A percentile compares a stretch with the other conserved stretches of the same genome.
phyloP scores from a whole-genome alignment of 768 basidiomycete species.

The Boletus subparvulus region DNA sequence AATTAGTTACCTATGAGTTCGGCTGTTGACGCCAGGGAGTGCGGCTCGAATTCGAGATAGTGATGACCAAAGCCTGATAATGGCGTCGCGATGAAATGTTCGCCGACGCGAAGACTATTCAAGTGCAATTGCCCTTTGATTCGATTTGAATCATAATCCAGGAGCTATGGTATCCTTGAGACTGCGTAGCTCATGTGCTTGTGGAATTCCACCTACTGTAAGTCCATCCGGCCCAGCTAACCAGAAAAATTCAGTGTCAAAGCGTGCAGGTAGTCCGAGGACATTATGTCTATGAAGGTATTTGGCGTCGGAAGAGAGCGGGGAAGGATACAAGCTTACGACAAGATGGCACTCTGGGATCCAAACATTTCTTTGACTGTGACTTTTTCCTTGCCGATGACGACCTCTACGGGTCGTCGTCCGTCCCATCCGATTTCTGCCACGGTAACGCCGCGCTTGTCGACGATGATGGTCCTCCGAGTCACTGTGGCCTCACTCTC shows the following conservation, averaged over 20 bases:
- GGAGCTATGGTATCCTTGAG: slow-evolving; percentile 37
- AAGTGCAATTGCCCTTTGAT: slow-evolving; percentile 52
- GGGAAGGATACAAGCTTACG: slow-evolving; percentile 37
- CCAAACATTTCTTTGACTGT: slow-evolving; percentile 58
- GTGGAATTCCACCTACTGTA: slow-evolving; percentile 38
- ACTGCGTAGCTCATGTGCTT: not conserved
- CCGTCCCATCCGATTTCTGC: slow-evolving; percentile 56
- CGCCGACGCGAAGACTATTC: slow-evolving; percentile 46
- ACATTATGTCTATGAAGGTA: slow-evolving; percentile 46
- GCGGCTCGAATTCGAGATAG: slow-evolving; percentile 55
- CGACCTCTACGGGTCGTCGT: slow-evolving; percentile 49
- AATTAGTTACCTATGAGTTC: no score
- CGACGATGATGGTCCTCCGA: slow-evolving; percentile 45
- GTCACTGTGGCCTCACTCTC: slow-evolving; percentile 25
- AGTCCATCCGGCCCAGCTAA: slow-evolving; percentile 54
- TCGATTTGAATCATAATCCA: slow-evolving; percentile 51
- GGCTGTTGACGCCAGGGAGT: slow-evolving; percentile 46
- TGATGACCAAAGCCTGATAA: slow-evolving; percentile 54
- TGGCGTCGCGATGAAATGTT: slow-evolving; percentile 47
- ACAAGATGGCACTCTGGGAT: slow-evolving; percentile 50
- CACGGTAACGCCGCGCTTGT: slow-evolving; percentile 40
- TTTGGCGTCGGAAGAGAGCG: not conserved
- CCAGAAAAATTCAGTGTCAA: slow-evolving; percentile 62
- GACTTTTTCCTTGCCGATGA: slow-evolving; percentile 50
- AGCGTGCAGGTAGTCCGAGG: slow-evolving; percentile 61